Evolutionary conservation across 192 early-diverging fungal genomes (phyloP), one percentile per base, ranked within the genome.

Genomic region (Gamsiella multidivaricata): DNA sequence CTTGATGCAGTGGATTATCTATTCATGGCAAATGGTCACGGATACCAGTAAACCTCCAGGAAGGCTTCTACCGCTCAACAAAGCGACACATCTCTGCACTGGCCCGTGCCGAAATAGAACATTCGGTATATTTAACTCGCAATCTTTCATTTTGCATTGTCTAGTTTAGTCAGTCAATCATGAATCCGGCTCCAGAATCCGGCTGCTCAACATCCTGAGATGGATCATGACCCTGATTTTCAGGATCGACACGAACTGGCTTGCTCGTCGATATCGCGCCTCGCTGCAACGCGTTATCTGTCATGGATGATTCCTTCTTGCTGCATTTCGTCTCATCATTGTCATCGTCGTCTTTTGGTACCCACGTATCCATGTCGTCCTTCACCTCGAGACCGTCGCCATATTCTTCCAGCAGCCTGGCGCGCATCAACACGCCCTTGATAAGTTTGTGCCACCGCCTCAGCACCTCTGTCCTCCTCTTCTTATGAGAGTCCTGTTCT

Each of bases 371-470:
- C 57, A 67, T 47, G 18, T 74, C 45, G 10, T 46, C 10, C n/a
- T 65, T 18, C 20, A 42, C 52, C 4, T 78, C n/a, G n/a, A n/a
- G n/a, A n/a, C n/a, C 69, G 0, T 53, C 81, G 3, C 80, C 80
- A 54, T 91, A 93, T 49, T 91, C 89, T 36, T 82, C 78, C 18
- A 83, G 54, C 54, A 93, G 59, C 50, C 88, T 63, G 32, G 83
- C 78, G 29, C 81, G 72, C n/a, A 88, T 79, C 31, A 89, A 33
- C 11, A 85, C 31, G 1, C 82, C 73, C 11, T 73, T 79, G 47
- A 88, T 86, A 7, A 93, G 51, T 36, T 85, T 88, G 25, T 71
- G 79, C 92, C 91, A 91, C 12, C 84, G 72, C 36, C 49, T 51
- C 49, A 83, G 71, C 0, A 84, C 69, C 34, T 85, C 71, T n/a